A percentile compares a stretch with the other conserved stretches of the same genome.
These are phyloP conservation scores for Lichtheimia ornata DNA, from an alignment of 371 early-diverging fungal species.

Conservation along the genomic window DNA sequence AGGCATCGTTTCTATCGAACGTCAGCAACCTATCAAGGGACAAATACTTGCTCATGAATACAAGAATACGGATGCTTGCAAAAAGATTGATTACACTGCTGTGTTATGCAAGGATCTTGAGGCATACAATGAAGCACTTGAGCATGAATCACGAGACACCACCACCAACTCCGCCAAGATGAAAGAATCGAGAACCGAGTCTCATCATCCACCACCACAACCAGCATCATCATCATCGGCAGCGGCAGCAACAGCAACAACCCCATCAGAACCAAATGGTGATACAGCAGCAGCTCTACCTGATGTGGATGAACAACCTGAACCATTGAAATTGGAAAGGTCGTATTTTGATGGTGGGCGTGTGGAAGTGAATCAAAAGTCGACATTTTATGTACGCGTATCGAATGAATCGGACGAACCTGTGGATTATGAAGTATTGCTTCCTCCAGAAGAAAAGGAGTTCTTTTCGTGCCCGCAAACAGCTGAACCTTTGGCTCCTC, in stretches of 20 bases:
- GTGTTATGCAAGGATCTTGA: slow-evolving; percentile 46
- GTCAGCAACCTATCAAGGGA: slow-evolving; percentile 37
- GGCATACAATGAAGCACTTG: slow-evolving; percentile 37
- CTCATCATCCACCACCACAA: too few relatives aligned
- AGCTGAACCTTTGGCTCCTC: slow-evolving; percentile 38
- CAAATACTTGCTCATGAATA: slow-evolving; percentile 84
- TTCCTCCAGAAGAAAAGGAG: slow-evolving; percentile 13
- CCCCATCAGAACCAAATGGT: neutral
- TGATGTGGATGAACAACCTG: slow-evolving; percentile 15
- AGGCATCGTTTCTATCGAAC: neutral
- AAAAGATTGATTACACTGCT: slow-evolving; percentile 66
- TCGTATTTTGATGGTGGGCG: slow-evolving; percentile 60
- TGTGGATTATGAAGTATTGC: slow-evolving; percentile 37
- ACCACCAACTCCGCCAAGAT: neutral
- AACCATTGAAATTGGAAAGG: slow-evolving; percentile 47
- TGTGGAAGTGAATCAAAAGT: slow-evolving; percentile 55
- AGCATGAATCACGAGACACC: slow-evolving; percentile 15
- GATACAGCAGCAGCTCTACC: neutral
- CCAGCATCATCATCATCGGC: neutral
- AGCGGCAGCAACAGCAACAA: neutral
- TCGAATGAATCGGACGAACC: slow-evolving; percentile 47
- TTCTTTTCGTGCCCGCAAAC: slow-evolving; percentile 29
- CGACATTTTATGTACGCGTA: slow-evolving; percentile 61
- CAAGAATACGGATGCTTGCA: slow-evolving; percentile 88
- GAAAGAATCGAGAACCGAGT: neutral